Base-by-base conservation (phyloP, 1,139 yeast genomes). In the Pneumocystis jirovecii region DNA sequence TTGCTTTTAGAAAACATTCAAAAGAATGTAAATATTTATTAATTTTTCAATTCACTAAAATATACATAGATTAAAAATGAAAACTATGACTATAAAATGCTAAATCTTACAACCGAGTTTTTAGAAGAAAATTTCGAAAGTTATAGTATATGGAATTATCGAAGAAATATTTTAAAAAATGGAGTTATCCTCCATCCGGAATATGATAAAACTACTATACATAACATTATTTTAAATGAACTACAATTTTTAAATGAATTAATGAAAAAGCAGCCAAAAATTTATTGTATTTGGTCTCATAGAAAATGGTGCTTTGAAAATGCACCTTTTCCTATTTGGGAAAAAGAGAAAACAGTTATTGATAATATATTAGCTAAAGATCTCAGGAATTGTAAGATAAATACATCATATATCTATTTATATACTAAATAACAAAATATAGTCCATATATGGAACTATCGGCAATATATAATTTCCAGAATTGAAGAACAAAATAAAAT, bases 231-330 rank as follows among this genome's bases (percentile, higher is more conserved):
- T 69, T 78, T 78, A 7, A 75, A 78, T 2, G 98, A 93, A 70
- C 77, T 93, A 64, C 72, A 76, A 50, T 83, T 89, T 71, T 80
- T 85, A 0, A 79, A 86, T 77, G 75, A 76, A 0, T 81, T 84
- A 69, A 76, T 93, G 71, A 82, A 82, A 67, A 75, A 80, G 66
- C 85, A 76, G 70, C 98, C 99, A 1, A 93, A 93, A 74, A 88
- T 91, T 56, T 93, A 93, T 74, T 91, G 97, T 96, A 85, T 93
- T 25, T 93, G 97, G 97, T 87, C 86, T 72, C 97, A 93, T 74
- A 80, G 99, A 42, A 77, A 82, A 29, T 93, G 98, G 98, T 82
- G 89, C 64, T 76, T 93, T 60, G 79, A 81, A 65, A 78, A 80
- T 67, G 77, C 83, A 63, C 84, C 86, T 5, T 56, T 62, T 61